Base-by-base conservation (phyloP, 1,284 basidiomycete genomes). In the Cutaneotrichosporon cavernicola region DNA sequence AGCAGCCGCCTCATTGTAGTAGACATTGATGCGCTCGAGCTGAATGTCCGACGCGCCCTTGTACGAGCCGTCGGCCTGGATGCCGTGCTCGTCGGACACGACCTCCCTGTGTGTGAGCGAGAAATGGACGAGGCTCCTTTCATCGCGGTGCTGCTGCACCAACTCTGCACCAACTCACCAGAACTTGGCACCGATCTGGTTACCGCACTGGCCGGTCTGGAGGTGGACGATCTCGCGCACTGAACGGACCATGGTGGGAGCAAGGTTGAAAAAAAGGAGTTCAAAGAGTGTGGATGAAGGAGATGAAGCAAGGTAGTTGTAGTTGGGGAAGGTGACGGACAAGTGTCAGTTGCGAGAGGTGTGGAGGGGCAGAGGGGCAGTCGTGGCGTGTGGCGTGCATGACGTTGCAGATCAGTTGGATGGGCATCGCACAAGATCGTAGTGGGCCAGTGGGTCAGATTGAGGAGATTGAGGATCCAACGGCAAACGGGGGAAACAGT, bases 121-220 rank as follows among this genome's bases (percentile, higher is more conserved):
- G 43, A 7, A 18, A 6, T 6, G 16, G 18, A 7, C 18, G 43
- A 46, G 43, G 32, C 1, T 56, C 22, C 49, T 47, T 30, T n/a
- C 11, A 47, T 8, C 36, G 30, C 32, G 1, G 8, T 13, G 36
- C n/a, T n/a, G n/a, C n/a, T n/a, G n/a, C n/a, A n/a, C n/a, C n/a
- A 10, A 14, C 5, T 11, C 13, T 16, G 38, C 38, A 40, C 2
- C 10, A 18, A 92, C 93, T 83, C 90, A 93, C 95, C 93, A 97
- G 89, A 98, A 97, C 84, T 97, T 97, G 85, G 92, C 90, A 91
- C 92, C 92, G 79, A 96, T 95, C 85, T 96, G 92, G 90, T 96
- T 96, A 86, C 93, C 93, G 81, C 93, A 95, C 91, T 96, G 81
- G 84, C 92, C 92, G 74, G 93, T 95, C 83, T 96, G 93, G 76